Evolutionary conservation across 352 stramenopile genomes (phyloP), one percentile per base, ranked within the genome.

Genomic region (Phytopythium mirpurense): DNA sequence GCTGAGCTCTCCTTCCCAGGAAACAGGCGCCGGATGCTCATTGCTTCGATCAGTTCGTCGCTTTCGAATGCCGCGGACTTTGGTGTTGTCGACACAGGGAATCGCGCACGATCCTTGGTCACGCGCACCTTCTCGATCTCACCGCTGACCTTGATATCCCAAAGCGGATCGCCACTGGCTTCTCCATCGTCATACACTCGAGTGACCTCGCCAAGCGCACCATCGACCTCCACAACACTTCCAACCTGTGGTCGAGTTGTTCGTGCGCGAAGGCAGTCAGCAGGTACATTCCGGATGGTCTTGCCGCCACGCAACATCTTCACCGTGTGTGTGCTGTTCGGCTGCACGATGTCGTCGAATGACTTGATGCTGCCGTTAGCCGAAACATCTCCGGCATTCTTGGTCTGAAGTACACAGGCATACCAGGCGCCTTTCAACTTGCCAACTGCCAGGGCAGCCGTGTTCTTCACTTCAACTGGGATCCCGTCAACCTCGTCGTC

Each of bases 191-290:
- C 57, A 46, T 83, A 70, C 16, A 86, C 47, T 14, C 67, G 61
- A 24, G 66, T 86, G 18, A 89, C 66, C 66, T 91, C 72, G 48
- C 74, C 81, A 15, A 89, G 59, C 21, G 62, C 43, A 4, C 76
- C 81, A 61, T 88, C 81, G 16, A 89, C 66, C 29, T 87, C 74
- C 36, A 91, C 76, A 12, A 91, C 71, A 54, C 81, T 91, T 15
- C 81, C 81, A 11, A 87, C 52, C 65, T 89, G 78, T 3, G 81
- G 78, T 9, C 60, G 34, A 24, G 59, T 50, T 4, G 46, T 41
- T 29, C 72, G 64, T 14, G 63, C 56, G 10, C 81, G 78, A 48
- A 91, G 40, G 12, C 49, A 66, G 18, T 72, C 54, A 47, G 56
- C 59, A 43, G 74, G 67, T 12, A 91, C 59, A 10, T 86, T 78